Conservation (phyloP, 176 grass and related monocot genomes). For the Dendrocalamus sinicus region DNA sequence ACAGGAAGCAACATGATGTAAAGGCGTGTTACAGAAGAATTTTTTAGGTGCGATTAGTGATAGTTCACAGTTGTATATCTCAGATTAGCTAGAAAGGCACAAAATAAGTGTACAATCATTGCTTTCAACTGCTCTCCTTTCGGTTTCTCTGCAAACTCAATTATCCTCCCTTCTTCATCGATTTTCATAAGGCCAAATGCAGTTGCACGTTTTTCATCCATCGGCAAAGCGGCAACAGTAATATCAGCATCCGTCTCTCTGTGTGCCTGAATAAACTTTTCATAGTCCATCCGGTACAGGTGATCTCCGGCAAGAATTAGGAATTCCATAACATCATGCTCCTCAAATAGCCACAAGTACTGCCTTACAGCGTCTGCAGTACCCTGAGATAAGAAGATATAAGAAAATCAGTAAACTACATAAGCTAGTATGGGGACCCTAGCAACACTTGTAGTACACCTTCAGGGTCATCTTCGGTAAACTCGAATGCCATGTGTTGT, state of each 20-base stretch:
- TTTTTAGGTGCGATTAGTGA: slow-evolving; percentile 30
- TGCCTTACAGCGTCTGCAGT: slow-evolving; percentile 95
- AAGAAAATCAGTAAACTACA: slow-evolving; percentile 22
- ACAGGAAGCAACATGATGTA: slow-evolving; percentile 29
- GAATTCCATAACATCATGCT: slow-evolving; percentile 97
- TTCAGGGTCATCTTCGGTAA: neutral
- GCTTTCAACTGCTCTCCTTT: slow-evolving; percentile 90
- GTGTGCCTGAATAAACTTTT: slow-evolving; percentile 96
- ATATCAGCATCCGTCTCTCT: slow-evolving; percentile 93
- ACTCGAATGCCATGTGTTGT: neutral
- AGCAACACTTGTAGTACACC: neutral
- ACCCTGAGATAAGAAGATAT: slow-evolving; percentile 60
- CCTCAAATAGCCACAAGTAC: slow-evolving; percentile 95
- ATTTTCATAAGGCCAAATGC: slow-evolving; percentile 99
- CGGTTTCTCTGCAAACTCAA: slow-evolving; percentile 91
- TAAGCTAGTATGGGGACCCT: slow-evolving; percentile 31
- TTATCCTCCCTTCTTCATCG: slow-evolving; percentile 86
- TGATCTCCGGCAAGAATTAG: slow-evolving; percentile 93
- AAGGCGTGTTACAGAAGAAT: slow-evolving; percentile 26
- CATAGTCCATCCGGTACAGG: slow-evolving; percentile 96
- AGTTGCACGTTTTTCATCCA: slow-evolving; percentile 93
- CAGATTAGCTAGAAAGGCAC: slow-evolving; percentile 35
- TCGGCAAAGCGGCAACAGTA: slow-evolving; percentile 82
- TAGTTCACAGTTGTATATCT: slow-evolving; percentile 32
- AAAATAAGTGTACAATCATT: slow-evolving; percentile 71